These are phyloP conservation scores for Fusarium circinatum DNA, from an alignment of 2,329 filamentous ascomycete genomes.

Conservation along the genomic window DNA sequence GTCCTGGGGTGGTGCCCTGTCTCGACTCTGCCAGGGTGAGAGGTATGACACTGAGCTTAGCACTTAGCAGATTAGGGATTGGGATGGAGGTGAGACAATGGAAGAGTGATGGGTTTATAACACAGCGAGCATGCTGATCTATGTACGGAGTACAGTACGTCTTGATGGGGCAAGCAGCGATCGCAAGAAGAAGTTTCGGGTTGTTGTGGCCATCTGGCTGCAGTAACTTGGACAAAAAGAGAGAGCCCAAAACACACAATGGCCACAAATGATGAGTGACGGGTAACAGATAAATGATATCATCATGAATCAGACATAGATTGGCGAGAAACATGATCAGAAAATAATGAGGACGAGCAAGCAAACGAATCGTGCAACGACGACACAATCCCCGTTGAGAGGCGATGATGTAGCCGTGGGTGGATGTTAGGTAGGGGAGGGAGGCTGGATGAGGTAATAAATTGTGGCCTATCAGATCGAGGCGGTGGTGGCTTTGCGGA, in stretches of 20 bases:
- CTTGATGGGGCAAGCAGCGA: neutral
- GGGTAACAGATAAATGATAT: neutral
- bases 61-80: neutral
- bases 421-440: constrained; percentile 1
- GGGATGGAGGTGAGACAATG: constrained; percentile 24
- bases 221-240: neutral
- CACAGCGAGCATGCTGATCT: constrained; percentile 6
- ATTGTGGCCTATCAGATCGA: constrained; percentile 29
- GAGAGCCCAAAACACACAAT: neutral
- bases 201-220: neutral
- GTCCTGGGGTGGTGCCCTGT: neutral
- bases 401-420: constrained; percentile 8
- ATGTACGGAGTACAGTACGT: neutral
- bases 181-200: neutral
- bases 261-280: neutral
- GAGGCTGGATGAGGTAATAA: neutral
- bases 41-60: constrained; percentile 22
- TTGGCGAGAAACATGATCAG: constrained; percentile 3
- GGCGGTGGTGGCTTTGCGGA: constrained; percentile 27
- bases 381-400: neutral
- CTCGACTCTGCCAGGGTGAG: constrained; percentile 7
- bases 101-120: constrained; percentile 17
- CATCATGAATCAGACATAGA: neutral
- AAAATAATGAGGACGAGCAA: constrained; percentile 1
- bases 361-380: constrained; percentile 12